Percentiles rank a stretch among this genome's conserved stretches.
phyloP scores from a whole-genome alignment of 1,284 basidiomycete genomes.

The Coriolopsis trogii region DNA sequence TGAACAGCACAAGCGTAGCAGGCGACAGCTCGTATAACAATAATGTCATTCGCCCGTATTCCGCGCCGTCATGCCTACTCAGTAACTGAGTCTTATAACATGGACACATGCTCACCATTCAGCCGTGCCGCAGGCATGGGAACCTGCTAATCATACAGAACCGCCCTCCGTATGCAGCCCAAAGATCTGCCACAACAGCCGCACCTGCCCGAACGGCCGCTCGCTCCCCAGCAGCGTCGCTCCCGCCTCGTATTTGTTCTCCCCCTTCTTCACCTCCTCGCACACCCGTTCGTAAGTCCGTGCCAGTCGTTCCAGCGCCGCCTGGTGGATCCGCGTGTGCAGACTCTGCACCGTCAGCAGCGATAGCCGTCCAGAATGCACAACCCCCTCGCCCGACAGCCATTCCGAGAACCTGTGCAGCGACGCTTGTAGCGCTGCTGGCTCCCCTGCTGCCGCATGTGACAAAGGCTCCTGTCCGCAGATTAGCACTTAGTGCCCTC shows the following conservation, averaged over 20 bases:
- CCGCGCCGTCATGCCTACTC: too few species aligned
- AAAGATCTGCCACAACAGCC: slow-evolving; percentile 73
- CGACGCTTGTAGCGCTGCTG: slow-evolving; percentile 53
- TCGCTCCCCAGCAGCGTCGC: slow-evolving; percentile 85
- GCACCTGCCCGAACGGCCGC: slow-evolving; percentile 78
- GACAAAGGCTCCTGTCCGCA: slow-evolving; percentile 69
- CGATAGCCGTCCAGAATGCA: slow-evolving; percentile 79
- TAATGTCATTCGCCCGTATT: too few species aligned
- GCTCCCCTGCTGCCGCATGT: slow-evolving; percentile 58
- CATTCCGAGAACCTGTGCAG: slow-evolving; percentile 67
- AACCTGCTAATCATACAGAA: too few species aligned
- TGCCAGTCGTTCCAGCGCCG: slow-evolving; percentile 69
- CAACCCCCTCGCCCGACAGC: slow-evolving; percentile 69
- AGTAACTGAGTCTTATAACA: too few species aligned
- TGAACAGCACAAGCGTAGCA: too few species aligned
- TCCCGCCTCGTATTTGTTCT: slow-evolving; percentile 86
- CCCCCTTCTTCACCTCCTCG: slow-evolving; percentile 70
- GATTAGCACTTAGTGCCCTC: background rate
- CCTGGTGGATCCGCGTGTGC: slow-evolving; percentile 72
- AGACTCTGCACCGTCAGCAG: slow-evolving; percentile 71
- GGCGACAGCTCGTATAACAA: too few species aligned
- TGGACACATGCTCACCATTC: too few species aligned
- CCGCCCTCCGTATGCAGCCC: too few species aligned
- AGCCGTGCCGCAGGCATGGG: too few species aligned
- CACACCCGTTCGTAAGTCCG: slow-evolving; percentile 73